These are phyloP conservation scores for Retiboletus flavoniger DNA, from an alignment of 1,284 basidiomycete genomes.

Conservation along the genomic window DNA sequence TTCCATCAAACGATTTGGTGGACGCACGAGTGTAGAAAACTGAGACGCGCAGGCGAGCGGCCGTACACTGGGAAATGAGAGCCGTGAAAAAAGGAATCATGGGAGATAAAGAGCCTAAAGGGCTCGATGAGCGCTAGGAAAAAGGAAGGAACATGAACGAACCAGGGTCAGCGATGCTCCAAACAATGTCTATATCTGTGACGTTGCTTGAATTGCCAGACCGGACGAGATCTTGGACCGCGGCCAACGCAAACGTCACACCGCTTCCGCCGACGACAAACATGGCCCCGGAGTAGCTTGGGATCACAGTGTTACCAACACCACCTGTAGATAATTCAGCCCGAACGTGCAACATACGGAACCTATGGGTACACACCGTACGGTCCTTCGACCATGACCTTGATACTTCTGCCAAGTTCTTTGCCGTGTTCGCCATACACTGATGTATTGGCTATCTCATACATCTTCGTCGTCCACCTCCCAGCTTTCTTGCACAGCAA, in stretches of 20 bases:
- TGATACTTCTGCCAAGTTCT: conserved; percentile 43
- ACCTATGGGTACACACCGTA: conserved; percentile 48
- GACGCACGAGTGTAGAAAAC: conserved; percentile 67
- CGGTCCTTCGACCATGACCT: conserved; percentile 70
- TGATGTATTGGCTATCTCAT: conserved; percentile 49
- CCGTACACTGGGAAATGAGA: conserved; percentile 49
- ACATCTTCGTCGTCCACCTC: conserved; percentile 62
- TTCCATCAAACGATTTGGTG: conserved; percentile 27
- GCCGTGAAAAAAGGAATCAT: conserved; percentile 55
- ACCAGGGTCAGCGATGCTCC: conserved; percentile 64
- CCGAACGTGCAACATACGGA: neutral
- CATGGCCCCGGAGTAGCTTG: conserved; percentile 65
- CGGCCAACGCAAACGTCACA: conserved; percentile 64
- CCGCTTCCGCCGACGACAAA: conserved; percentile 74
- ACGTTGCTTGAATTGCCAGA: conserved; percentile 50
- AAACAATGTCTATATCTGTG: conserved; percentile 64
- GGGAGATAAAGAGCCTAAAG: conserved; percentile 49
- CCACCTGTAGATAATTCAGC: conserved; percentile 46
- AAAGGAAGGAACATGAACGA: conserved; percentile 13
- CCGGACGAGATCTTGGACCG: conserved; percentile 61
- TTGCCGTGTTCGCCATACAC: conserved; percentile 41
- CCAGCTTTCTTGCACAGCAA: conserved; percentile 64
- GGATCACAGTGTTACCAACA: conserved; percentile 58
- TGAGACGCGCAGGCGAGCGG: conserved; percentile 50
- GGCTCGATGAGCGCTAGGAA: neutral